phyloP scores from a whole-genome alignment of 1,139 yeast genomes.

The Eremothecium cymbalariae region DNA sequence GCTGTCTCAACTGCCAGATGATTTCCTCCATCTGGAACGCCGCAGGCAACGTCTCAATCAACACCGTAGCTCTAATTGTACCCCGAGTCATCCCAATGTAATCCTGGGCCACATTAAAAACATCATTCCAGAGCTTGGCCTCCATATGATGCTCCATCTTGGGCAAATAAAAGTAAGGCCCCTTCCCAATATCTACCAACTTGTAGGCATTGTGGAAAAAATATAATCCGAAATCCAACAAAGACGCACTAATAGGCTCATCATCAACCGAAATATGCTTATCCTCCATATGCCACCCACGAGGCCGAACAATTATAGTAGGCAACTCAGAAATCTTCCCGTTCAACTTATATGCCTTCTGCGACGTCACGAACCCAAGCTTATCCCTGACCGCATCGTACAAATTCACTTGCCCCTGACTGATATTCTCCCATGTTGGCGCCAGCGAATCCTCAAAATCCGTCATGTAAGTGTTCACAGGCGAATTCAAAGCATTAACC shows the following conservation, averaged over 20 bases:
- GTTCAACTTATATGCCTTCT: slow-evolving; percentile 43
- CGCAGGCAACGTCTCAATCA: slow-evolving; percentile 65
- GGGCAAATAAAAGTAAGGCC: slow-evolving; percentile 70
- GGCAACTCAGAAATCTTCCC: slow-evolving; percentile 48
- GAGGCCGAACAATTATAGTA: slow-evolving; percentile 73
- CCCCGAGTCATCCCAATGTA: slow-evolving; percentile 56
- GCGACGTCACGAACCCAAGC: slow-evolving; percentile 46
- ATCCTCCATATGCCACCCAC: slow-evolving; percentile 82
- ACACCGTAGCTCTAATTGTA: slow-evolving; percentile 62
- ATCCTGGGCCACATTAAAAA: slow-evolving; percentile 65
- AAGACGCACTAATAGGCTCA: slow-evolving; percentile 68
- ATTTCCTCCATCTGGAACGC: slow-evolving; percentile 71
- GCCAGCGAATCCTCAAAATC: slow-evolving; percentile 93
- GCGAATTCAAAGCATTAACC: slow-evolving; percentile 80
- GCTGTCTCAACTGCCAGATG: slow-evolving; percentile 57
- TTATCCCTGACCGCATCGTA: slow-evolving; percentile 77
- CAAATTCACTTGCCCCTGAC: slow-evolving; percentile 84
- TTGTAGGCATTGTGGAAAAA: slow-evolving; percentile 62
- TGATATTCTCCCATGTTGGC: slow-evolving; percentile 89
- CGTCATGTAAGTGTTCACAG: slow-evolving; percentile 85
- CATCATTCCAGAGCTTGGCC: slow-evolving; percentile 70
- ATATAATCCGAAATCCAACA: slow-evolving; percentile 70
- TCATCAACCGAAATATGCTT: slow-evolving; percentile 63
- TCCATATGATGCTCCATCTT: slow-evolving; percentile 75
- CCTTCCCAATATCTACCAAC: slow-evolving; percentile 51